Conservation (phyloP, 306 rosid species). For the Inga oerstediana region DNA sequence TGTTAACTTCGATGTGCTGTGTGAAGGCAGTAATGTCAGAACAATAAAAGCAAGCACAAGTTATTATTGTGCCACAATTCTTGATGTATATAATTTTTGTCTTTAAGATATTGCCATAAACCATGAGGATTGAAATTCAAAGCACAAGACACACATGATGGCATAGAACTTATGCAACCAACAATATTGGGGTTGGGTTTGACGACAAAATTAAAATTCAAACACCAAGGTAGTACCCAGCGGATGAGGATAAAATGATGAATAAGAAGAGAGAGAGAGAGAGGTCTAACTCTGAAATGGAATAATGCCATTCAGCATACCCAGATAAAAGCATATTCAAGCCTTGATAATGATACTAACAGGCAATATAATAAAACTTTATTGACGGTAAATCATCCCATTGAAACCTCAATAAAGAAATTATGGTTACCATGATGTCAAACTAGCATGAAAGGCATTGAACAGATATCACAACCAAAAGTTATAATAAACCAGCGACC, state of each 20-base stretch:
- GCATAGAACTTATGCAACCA: conserved; percentile 23
- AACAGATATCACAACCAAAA: neutral
- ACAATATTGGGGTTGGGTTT: conserved; percentile 13
- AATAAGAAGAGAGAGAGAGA: neutral
- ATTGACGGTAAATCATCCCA: neutral
- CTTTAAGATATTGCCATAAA: conserved; percentile 1
- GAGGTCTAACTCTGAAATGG: neutral
- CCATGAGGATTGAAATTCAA: neutral
- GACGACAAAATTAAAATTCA: neutral
- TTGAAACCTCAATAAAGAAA: neutral
- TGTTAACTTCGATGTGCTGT: conserved; percentile 92
- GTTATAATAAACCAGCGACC: neutral
- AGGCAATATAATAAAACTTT: neutral
- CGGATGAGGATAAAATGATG: neutral
- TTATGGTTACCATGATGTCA: neutral
- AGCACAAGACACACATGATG: conserved; percentile 1
- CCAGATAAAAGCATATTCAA: conserved; percentile 2
- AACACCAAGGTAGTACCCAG: neutral
- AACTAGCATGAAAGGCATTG: neutral
- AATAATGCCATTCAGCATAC: conserved; percentile 20
- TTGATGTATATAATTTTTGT: conserved; percentile 10
- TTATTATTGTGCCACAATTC: conserved; percentile 1
- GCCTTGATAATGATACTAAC: conserved; percentile 11
- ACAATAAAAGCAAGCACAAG: conserved; percentile 22
- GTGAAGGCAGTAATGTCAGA: conserved; percentile 22